Evolutionary conservation across 2,329 filamentous ascomycete genomes (phyloP).

Genomic region (Diaporthe longicolla): DNA sequence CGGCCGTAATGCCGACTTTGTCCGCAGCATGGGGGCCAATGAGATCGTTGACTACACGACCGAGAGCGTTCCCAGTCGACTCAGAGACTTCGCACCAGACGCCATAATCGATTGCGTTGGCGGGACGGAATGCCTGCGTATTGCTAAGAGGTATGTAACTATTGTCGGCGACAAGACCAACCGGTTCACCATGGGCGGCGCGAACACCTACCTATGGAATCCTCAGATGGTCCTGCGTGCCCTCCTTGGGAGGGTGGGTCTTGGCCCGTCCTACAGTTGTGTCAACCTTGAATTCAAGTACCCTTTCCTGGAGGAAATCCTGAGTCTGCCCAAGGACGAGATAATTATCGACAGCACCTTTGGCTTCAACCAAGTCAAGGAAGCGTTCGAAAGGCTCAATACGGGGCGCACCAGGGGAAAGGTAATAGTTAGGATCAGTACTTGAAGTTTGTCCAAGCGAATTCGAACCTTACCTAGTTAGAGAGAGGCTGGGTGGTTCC

Average conservation of each 20-base stretch:
- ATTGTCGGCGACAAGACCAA: slow-evolving; percentile 45
- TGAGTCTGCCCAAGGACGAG: slow-evolving; percentile 14
- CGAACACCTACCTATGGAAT: slow-evolving; percentile 32
- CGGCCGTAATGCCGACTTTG: slow-evolving; percentile 43
- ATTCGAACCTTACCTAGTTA: neutral
- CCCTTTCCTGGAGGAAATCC: slow-evolving; percentile 16
- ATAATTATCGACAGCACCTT: slow-evolving; percentile 33
- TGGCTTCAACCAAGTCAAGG: slow-evolving; percentile 6
- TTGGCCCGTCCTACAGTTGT: slow-evolving; percentile 33
- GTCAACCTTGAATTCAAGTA: slow-evolving; percentile 33
- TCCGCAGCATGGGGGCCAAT: slow-evolving; percentile 43
- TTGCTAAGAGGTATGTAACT: slow-evolving; percentile 44
- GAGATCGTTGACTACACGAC: slow-evolving; percentile 45
- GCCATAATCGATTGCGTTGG: slow-evolving; percentile 44
- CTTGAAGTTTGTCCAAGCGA: neutral
- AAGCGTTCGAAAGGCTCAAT: slow-evolving; percentile 25
- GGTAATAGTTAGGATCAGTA: neutral
- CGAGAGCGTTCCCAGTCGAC: slow-evolving; percentile 17
- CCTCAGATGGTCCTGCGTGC: slow-evolving; percentile 37
- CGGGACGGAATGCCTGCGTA: slow-evolving; percentile 40
- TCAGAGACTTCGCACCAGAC: slow-evolving; percentile 35
- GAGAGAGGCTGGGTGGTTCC: too few species aligned
- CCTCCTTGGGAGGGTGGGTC: slow-evolving; percentile 24
- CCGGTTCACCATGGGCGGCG: slow-evolving; percentile 37
- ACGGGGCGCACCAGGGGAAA: slow-evolving; percentile 19